Evolutionary conservation across 306 rosid species (phyloP).

Genomic region (Erythrophleum fordii): DNA sequence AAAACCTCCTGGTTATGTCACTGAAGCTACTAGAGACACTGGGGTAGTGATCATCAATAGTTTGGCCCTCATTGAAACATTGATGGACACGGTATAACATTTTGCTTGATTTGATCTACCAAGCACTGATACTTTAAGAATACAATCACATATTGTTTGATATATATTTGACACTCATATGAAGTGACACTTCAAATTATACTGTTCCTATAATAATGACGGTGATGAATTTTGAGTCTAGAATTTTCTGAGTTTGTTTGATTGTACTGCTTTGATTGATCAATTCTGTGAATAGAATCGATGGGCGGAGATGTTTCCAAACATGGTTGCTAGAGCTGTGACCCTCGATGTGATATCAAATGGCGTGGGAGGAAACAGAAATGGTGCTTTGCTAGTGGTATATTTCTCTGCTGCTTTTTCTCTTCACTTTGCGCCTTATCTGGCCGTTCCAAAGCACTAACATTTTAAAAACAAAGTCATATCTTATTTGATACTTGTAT

Average conservation of each 20-base stretch:
- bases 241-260: background rate
- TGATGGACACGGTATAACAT: slow-evolving; percentile 78
- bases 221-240: too few species aligned
- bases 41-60: slow-evolving; percentile 69
- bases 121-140: too few species aligned
- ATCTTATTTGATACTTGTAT: too few species aligned
- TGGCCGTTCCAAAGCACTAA: too few species aligned
- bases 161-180: too few species aligned
- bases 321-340: slow-evolving; percentile 70
- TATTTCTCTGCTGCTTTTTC: background rate
- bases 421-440: too few species aligned
- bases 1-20: slow-evolving; percentile 54
- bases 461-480: too few species aligned
- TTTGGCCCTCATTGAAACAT: slow-evolving; percentile 73
- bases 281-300: slow-evolving; percentile 61
- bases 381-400: slow-evolving; percentile 83
- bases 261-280: slow-evolving; percentile 30
- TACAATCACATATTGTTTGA: too few species aligned
- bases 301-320: slow-evolving; percentile 84
- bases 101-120: background rate
- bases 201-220: too few species aligned
- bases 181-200: too few species aligned
- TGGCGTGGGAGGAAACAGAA: slow-evolving; percentile 75
- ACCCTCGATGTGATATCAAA: slow-evolving; percentile 65
- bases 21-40: slow-evolving; percentile 81